These are phyloP conservation scores for Cyberlindnera americana DNA, from an alignment of 805 yeast genomes.

Conservation along the genomic window DNA sequence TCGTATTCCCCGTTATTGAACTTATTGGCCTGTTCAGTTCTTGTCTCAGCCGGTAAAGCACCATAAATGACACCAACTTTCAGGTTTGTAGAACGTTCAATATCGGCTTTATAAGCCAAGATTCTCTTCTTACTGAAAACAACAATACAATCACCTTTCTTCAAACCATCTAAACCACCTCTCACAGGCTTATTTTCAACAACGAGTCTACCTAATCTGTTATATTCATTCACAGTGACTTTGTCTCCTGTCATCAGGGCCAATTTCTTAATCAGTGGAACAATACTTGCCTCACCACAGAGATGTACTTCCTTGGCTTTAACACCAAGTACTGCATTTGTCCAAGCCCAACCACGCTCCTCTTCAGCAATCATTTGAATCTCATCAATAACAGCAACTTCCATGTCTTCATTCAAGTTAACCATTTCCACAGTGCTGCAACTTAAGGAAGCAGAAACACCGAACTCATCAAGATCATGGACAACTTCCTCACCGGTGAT, in stretches of 20 bases:
- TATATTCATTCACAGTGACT: conserved; percentile 63
- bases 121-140: conserved; percentile 78
- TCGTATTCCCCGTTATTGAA: conserved; percentile 82
- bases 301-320: conserved; percentile 82
- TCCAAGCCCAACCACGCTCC: conserved; percentile 90
- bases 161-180: conserved; percentile 37
- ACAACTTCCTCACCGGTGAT: conserved; percentile 95
- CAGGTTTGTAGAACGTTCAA: conserved; percentile 58
- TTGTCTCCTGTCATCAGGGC: conserved; percentile 75
- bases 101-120: conserved; percentile 59
- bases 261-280: conserved; percentile 59
- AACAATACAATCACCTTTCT: conserved; percentile 84
- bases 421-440: conserved; percentile 95
- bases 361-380: conserved; percentile 90
- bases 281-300: conserved; percentile 90
- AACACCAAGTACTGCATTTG: conserved; percentile 83
- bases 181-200: conserved; percentile 43
- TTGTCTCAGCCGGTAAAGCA: conserved; percentile 90
- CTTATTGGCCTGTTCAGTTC: conserved; percentile 75
- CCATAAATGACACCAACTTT: conserved; percentile 93
- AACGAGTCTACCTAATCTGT: conserved; percentile 68
- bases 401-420: conserved; percentile 62
- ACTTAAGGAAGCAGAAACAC: conserved; percentile 69
- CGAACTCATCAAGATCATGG: conserved; percentile 62
- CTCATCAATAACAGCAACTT: conserved; percentile 90